Evolutionary conservation across 768 basidiomycete species (phyloP), one percentile per base, ranked within the genome.

Genomic region (Lepiota subincarnata): DNA sequence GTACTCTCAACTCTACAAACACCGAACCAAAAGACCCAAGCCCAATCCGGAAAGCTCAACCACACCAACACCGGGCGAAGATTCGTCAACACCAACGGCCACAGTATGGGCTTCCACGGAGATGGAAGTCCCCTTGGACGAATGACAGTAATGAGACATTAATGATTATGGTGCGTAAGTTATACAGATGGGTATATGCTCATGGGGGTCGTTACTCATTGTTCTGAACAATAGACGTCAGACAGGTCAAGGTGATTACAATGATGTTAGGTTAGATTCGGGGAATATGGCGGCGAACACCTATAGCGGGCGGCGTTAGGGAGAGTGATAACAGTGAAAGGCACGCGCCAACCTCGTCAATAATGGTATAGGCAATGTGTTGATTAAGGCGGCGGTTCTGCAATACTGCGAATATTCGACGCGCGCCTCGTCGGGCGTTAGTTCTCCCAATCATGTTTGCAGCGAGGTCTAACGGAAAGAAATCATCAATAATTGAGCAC

Each of bases 361-460:
- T 70, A 50, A 97, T 80, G 35, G 83, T 90, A 64, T 97, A 90
- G 13, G 85, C 80, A 50, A 98, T 84, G 65, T 97, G 94, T 64
- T 96, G 92, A 67, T 96, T 97, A 28, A 98, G 75, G n/a, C 96
- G 82, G 43, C 85, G 81, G 65, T 98, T 97, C 69, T 99, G 97
- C 39, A 98, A 66, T 1, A 96, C 92, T 4, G 93, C 86, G 66
- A 98, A 98, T 56, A 97, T 89, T 45, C 93, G 79, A 37, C 93
- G 79, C 7, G 96, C 94, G 13, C 95, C 97, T 39, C 94, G 80
- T 11, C 94, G 83, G 14, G 96, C 94, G 64, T 99, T 98, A 2
- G 90, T 87, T 26, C 94, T 81, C n/a, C 97, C 97, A 59, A 98
- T 98, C 88, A 98, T 93, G 62, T 97, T 98, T 6, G 96, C 92